phyloP scores from a whole-genome alignment of 805 yeast species.

The Barnettozyma wickerhamii region DNA sequence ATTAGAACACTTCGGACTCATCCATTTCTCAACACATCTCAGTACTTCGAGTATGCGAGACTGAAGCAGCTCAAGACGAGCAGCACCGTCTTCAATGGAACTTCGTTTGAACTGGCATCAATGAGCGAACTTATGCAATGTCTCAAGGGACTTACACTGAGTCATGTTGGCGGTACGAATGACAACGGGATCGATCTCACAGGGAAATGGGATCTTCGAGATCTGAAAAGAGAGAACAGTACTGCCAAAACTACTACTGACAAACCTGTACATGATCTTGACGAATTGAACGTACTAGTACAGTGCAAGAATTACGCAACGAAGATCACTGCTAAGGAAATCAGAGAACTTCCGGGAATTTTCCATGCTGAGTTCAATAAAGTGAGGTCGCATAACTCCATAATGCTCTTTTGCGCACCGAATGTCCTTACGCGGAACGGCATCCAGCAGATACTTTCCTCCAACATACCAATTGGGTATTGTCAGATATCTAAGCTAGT shows the following conservation, averaged over 20 bases:
- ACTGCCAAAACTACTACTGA: too few species aligned
- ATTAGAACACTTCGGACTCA: slow-evolving; percentile 6
- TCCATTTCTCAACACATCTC: slow-evolving; percentile 4
- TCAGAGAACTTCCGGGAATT: slow-evolving; percentile 23
- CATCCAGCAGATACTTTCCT: slow-evolving; percentile 15
- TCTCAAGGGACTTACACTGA: slow-evolving; percentile 6
- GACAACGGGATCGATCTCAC: slow-evolving; percentile 25
- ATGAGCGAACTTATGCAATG: slow-evolving; percentile 10
- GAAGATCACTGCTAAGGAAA: slow-evolving; percentile 24
- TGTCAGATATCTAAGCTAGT: slow-evolving; percentile 17
- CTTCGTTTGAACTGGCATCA: slow-evolving; percentile 22
- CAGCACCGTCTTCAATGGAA: slow-evolving; percentile 23
- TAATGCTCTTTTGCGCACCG: slow-evolving; percentile 22
- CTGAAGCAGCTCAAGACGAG: slow-evolving; percentile 13
- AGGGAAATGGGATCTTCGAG: slow-evolving; percentile 18
- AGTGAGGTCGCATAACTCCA: slow-evolving; percentile 10
- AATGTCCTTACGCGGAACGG: slow-evolving; percentile 19
- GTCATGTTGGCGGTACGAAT: slow-evolving; percentile 22
- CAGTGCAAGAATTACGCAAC: slow-evolving; percentile 23
- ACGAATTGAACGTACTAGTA: slow-evolving; percentile 17
- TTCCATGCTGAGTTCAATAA: slow-evolving; percentile 17
- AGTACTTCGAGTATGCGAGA: slow-evolving; percentile 18
- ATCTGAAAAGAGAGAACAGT: too few species aligned
- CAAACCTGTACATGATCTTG: background rate
- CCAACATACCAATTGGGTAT: slow-evolving; percentile 20